Conservation (phyloP, 805 yeast species). For the Kodamaea neixiangensis region DNA sequence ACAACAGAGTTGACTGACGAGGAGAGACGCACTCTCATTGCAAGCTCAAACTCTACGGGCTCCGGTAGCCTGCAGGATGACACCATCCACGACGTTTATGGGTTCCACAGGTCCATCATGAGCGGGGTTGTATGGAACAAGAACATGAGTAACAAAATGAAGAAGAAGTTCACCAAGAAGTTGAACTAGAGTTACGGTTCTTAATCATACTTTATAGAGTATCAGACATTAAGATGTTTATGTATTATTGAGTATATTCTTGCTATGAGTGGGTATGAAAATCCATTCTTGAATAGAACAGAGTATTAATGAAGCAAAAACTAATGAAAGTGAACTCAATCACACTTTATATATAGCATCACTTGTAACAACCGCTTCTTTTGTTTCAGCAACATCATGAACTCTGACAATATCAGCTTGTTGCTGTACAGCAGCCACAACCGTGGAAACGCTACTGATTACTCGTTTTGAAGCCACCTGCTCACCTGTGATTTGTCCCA, state of each 20-base stretch:
- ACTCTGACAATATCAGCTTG: conserved; percentile 83
- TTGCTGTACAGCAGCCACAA: conserved; percentile 70
- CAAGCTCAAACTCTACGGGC: conserved; percentile 13
- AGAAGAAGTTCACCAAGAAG: conserved; percentile 25
- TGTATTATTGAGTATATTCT: not conserved
- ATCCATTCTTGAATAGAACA: not conserved
- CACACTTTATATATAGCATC: conserved; percentile 65
- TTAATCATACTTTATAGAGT: not conserved
- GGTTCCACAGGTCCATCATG: conserved; percentile 45
- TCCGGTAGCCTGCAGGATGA: conserved; percentile 21
- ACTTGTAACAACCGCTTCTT: conserved; percentile 52
- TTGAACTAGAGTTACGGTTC: not conserved
- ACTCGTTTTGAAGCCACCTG: conserved; percentile 60
- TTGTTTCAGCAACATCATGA: conserved; percentile 71
- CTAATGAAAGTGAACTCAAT: too few species aligned
- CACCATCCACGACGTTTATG: conserved; percentile 45
- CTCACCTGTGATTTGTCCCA: conserved; percentile 71
- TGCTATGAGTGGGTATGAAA: not conserved
- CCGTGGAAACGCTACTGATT: conserved; percentile 74
- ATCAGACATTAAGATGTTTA: not conserved
- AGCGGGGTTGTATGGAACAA: conserved; percentile 67
- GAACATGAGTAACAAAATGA: conserved; percentile 56
- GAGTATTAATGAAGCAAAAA: not conserved
- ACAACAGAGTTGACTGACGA: conserved; percentile 40
- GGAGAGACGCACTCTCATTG: conserved; percentile 35